A percentile compares a stretch with the other conserved stretches of the same genome.
phyloP scores from a whole-genome alignment of 2,329 filamentous ascomycete genomes.

The Podosphaera xanthii region DNA sequence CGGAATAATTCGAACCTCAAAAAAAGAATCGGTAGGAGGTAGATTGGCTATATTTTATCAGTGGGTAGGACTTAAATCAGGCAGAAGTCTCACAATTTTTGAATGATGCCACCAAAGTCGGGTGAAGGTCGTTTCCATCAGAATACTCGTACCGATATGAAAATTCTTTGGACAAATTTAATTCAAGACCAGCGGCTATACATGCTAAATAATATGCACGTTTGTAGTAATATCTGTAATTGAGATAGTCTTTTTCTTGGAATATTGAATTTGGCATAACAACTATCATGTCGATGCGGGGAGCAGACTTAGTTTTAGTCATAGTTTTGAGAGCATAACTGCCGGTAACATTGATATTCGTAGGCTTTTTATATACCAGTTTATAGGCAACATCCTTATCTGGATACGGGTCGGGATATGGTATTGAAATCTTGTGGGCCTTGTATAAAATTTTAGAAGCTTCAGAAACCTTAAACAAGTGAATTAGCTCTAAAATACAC shows the following conservation, averaged over 20 bases:
- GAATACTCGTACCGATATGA: conserved; percentile 40
- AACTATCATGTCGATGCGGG: conserved; percentile 61
- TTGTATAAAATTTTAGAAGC: conserved; percentile 45
- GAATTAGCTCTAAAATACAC: conserved; percentile 2
- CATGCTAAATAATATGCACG: conserved; percentile 77
- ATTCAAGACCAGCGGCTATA: conserved; percentile 45
- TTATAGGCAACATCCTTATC: conserved; percentile 59
- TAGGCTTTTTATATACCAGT: conserved; percentile 52
- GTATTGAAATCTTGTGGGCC: conserved; percentile 45
- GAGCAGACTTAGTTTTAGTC: conserved; percentile 33
- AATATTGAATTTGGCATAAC: conserved; percentile 64
- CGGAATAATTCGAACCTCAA: conserved; percentile 53
- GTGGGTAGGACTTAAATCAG: neutral
- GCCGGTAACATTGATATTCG: conserved; percentile 66
- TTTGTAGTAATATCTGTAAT: conserved; percentile 87
- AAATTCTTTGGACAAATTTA: conserved; percentile 27
- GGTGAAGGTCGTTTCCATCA: conserved; percentile 54
- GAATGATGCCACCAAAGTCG: conserved; percentile 31
- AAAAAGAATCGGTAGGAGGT: conserved; percentile 20
- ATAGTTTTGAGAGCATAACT: conserved; percentile 64
- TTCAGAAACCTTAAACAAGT: conserved; percentile 34
- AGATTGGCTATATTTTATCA: conserved; percentile 11
- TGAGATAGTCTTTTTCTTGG: conserved; percentile 84
- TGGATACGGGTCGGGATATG: conserved; percentile 66
- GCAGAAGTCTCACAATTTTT: conserved; percentile 5